Base-by-base conservation (phyloP, 208 protist genomes). In the Lotmaria passim region DNA sequence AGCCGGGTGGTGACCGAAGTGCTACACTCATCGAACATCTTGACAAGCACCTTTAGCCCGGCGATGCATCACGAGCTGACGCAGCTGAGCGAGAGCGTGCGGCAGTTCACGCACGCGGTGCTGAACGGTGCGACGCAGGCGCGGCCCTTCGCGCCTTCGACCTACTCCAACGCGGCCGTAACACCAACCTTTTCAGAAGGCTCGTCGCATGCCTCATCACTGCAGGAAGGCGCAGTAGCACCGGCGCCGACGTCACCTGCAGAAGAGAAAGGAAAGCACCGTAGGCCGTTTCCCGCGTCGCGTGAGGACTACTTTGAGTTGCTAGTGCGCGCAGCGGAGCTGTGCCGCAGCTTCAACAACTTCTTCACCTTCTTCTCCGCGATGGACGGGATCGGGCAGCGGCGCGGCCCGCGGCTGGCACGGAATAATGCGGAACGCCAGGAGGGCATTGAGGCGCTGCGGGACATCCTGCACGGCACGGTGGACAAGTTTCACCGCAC, bases 331-430 rank as follows among this genome's bases (percentile, higher is more conserved):
- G 63, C 57, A 1, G 61, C 28, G 30, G 56, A 71, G 58, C 38
- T 77, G 33, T 71, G 71, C 71, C 62, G 71, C 48, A 71, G 52
- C 36, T 57, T 77, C 55, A 77, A 77, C 64, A 70, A 71, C 63
- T 77, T 77, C 41, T 71, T 71, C 14, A 63, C 71, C 19, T 66
- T 77, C 43, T 77, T 77, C 46, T 69, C 71, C 26, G 62, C 56
- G 7, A 56, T 64, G 34, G 71, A 71, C 33, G 70, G 63, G 63
- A 51, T 61, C 5, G 55, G 52, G n/a, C 62, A 65, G 23, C 71
- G 36, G 26, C 71, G 63, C 17, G 56, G 71, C 28, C 36, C 50
- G 19, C 63, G 71, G 14, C 46, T 70, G 33, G 61, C 62, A 21
- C 71, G 71, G 26, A 66, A 61, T 39, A 65, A 19, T 19, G 23